Base-by-base conservation (phyloP, 768 basidiomycete species). In the Basidioascus undulatus region DNA sequence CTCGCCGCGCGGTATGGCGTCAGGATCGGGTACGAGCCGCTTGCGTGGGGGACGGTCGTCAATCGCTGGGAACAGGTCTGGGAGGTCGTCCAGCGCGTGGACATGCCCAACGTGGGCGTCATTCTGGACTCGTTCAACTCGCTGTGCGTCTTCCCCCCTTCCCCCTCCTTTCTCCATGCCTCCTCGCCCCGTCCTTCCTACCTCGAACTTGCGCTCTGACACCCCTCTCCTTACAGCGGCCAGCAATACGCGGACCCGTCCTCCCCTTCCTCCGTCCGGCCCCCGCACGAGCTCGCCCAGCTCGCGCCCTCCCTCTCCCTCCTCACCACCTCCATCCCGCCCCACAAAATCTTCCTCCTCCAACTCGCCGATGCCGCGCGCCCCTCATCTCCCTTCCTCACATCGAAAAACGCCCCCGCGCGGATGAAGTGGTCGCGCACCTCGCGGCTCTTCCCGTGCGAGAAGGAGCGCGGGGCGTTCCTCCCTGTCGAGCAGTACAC, bases 391-490 rank as follows among this genome's bases (percentile, higher is more conserved):
- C 49, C 51, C 3, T 23, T 52, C 21, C 39, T 40, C 1, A 48
- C 42, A 2, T 45, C 51, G 3, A 5, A 37, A 3, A 45, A 49
- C 34, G 41, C 36, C 33, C 49, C 41, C 44, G 47, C 51, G 1
- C 51, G 57, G n/a, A 56, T 58, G 55, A 48, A 49, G 32, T 63
- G 62, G 62, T 61, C 60, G n/a, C 53, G 61, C 8, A 51, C 55
- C 6, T 53, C 51, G 16, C 56, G 62, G 8, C 57, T 62, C 10
- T 63, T 63, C 49, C 62, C 62, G 3, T 49, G 53, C 40, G 62
- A 63, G 39, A 47, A 33, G 4, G 35, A 39, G 1, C 39, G 34
- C 20, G 51, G 53, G 6, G 60, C 57, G 5, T 62, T 58, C 46
- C 53, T 64, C 2, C 62, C 62, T 26, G 57, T 64, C 45, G 43